Evolutionary conservation across 83 land plant genomes (phyloP).

Genomic region (Picea abies): DNA sequence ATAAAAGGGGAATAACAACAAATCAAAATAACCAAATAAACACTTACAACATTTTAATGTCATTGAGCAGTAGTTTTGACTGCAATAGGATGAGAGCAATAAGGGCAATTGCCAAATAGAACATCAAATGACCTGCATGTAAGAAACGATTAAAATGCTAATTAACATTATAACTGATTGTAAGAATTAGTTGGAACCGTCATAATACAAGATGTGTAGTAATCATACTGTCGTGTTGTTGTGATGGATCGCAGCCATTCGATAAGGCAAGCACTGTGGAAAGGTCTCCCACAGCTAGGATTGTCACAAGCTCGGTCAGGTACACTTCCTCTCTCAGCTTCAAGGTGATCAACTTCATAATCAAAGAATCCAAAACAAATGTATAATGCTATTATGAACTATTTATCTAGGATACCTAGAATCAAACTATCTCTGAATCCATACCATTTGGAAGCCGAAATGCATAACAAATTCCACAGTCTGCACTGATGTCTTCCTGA

Average conservation of each 20-base stretch:
- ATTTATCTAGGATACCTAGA: not conserved
- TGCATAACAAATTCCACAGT: conserved; percentile 94
- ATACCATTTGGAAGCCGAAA: conserved; percentile 77
- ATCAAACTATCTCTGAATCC: not conserved
- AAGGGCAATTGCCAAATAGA: conserved; percentile 87
- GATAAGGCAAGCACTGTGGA: conserved; percentile 75
- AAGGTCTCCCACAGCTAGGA: conserved; percentile 65
- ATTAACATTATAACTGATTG: not conserved
- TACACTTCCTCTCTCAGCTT: conserved; percentile 57
- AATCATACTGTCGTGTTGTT: conserved; percentile 80
- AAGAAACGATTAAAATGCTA: not conserved
- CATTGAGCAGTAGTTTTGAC: conserved; percentile 39
- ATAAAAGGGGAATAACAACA: too few relatives aligned
- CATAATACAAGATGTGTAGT: not conserved
- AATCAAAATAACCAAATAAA: too few relatives aligned
- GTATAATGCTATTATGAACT: too few relatives aligned
- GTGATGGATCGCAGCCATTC: conserved; percentile 90
- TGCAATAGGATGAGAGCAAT: conserved; percentile 86
- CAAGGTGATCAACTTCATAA: conserved; percentile 48
- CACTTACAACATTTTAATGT: too few relatives aligned
- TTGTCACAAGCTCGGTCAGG: conserved; percentile 90
- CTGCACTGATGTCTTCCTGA: conserved; percentile 51
- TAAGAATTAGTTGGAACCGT: not conserved
- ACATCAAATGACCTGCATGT: conserved; percentile 84
- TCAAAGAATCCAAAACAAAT: not conserved